phyloP scores from a whole-genome alignment of 345 rosid species.

The Theobroma cacao region DNA sequence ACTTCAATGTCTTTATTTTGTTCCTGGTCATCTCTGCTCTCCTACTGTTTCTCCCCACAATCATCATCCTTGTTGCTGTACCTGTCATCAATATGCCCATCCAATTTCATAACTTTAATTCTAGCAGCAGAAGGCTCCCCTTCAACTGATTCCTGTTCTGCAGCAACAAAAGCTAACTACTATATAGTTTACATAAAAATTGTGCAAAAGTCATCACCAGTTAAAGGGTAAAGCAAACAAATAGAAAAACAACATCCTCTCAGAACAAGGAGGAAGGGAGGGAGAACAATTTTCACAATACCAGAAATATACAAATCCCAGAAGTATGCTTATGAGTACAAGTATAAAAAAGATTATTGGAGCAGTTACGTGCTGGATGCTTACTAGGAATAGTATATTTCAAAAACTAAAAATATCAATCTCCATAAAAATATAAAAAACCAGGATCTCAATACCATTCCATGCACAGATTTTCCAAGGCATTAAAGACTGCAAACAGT shows the following conservation, averaged over 20 bases:
- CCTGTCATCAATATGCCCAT: neutral
- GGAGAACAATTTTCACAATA: neutral
- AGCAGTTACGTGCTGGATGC: neutral
- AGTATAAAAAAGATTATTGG: neutral
- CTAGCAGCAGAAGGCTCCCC: slow-evolving; percentile 10
- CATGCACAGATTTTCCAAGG: neutral
- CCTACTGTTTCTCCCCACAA: neutral
- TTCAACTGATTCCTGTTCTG: slow-evolving; percentile 2
- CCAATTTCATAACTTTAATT: neutral
- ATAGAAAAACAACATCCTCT: neutral
- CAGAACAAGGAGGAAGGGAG: neutral
- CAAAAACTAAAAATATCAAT: neutral
- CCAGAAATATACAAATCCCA: neutral
- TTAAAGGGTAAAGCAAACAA: neutral
- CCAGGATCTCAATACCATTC: neutral
- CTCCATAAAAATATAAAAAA: neutral
- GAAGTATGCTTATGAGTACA: neutral
- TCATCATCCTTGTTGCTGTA: neutral
- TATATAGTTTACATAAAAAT: neutral
- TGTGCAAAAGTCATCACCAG: neutral
- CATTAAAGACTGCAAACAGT: neutral
- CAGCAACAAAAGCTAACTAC: neutral
- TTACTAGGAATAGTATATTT: neutral
- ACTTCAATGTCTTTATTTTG: slow-evolving; percentile 14
- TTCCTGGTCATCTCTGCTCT: neutral